Conservation (phyloP, 148 eudicot genomes). For the Fallopia convolvulus region DNA sequence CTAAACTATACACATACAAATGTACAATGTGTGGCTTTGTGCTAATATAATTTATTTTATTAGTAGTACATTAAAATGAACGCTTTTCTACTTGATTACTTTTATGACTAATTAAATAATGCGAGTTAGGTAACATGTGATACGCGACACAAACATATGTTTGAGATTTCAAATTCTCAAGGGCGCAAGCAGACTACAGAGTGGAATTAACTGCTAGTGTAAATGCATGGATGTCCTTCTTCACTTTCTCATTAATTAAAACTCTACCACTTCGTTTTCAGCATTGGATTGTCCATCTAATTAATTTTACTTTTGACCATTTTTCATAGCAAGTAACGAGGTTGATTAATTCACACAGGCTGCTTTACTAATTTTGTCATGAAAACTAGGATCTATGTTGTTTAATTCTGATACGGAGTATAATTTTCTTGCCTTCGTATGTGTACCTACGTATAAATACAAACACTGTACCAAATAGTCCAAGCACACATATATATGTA, state of each 20-base stretch:
- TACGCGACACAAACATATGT: not conserved
- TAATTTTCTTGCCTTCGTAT: not conserved
- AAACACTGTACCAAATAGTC: too few relatives aligned
- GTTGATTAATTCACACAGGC: not conserved
- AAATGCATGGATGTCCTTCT: constrained; percentile 3
- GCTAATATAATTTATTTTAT: too few relatives aligned
- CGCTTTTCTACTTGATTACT: not conserved
- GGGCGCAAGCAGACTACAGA: not conserved
- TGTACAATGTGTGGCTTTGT: too few relatives aligned
- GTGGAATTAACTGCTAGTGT: constrained; percentile 3
- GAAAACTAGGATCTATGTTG: not conserved
- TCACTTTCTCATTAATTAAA: not conserved
- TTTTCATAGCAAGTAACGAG: constrained; percentile 3
- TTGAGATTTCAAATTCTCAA: not conserved
- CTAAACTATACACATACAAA: not conserved
- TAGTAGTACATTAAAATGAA: too few relatives aligned
- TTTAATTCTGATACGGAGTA: not conserved
- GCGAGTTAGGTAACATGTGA: constrained; percentile 2
- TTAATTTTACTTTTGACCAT: constrained; percentile 11
- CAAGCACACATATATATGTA: too few relatives aligned
- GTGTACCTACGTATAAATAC: not conserved
- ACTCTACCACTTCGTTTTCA: not conserved
- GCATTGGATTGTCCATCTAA: constrained; percentile 3
- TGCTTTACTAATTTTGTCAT: not conserved
- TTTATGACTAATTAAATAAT: not conserved